Evolutionary conservation across 176 grass and related monocot genomes (phyloP), one percentile per base, ranked within the genome.

Genomic region (Musa itinerans): DNA sequence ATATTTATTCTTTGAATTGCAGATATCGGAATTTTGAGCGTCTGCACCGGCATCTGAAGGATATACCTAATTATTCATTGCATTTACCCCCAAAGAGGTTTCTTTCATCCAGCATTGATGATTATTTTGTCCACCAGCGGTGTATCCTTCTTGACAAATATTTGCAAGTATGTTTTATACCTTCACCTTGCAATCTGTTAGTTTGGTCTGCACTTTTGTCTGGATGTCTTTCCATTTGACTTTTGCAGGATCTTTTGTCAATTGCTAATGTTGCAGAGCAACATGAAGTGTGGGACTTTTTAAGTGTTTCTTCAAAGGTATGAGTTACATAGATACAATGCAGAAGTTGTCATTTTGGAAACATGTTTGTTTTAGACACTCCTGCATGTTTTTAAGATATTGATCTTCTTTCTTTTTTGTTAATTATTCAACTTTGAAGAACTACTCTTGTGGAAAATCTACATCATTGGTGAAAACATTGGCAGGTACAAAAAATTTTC

Each of bases 21-120:
- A 99, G 95, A 89, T 99, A 94, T 74, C 86, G 88, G 43, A 99
- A 99, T 77, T 99, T 99, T 89, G 95, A 99, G 54, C 90, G 88
- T 69, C 81, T 99, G 84, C 88, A 99, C 79, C 78, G 88, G 51
- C 84, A 82, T 73, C 84, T 99, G 58, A 99, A 99, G 78, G 95
- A 91, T 77, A 99, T 99, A 86, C 95, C 90, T 65, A 99, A 99
- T 84, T 99, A 99, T 81, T 89, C 86, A 74, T 81, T 99, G 69
- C 95, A 99, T 76, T 82, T 99, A 76, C 95, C 95, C 75, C 90
- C 95, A 80, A 99, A 99, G 73, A 91, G 91, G 75, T 99, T 88
- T 82, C 90, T 99, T 84, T 87, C 95, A 63, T 99, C 90, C 69
- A 99, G 95, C 68, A 89, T 89, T 78, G 95, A 99, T 86, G 95